Evolutionary conservation across 2,329 filamentous ascomycete species (phyloP).

Genomic region (Leptodontidium sp.): DNA sequence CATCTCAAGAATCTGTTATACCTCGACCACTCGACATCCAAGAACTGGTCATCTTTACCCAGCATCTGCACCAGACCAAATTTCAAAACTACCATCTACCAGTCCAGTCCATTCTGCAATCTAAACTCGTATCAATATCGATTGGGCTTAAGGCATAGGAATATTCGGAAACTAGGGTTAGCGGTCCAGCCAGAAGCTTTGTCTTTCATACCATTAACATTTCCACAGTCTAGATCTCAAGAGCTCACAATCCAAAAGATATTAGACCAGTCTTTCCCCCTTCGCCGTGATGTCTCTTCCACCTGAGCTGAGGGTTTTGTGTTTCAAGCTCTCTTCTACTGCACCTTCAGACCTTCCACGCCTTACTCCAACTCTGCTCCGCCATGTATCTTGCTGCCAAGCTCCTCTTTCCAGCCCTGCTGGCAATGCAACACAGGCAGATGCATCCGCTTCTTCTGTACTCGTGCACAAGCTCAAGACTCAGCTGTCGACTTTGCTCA

Average conservation of each 20-base stretch:
- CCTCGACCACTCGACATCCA: neutral
- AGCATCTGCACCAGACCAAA: neutral
- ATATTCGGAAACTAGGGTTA: constrained; percentile 1
- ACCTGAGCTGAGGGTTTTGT: constrained; percentile 70
- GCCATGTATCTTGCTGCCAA: constrained; percentile 64
- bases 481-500: constrained; percentile 78
- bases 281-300: constrained; percentile 48
- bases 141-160: neutral
- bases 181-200: neutral
- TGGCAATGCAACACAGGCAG: constrained; percentile 66
- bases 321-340: constrained; percentile 74
- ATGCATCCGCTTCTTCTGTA: constrained; percentile 69
- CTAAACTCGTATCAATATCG: neutral
- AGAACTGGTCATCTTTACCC: neutral
- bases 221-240: constrained; percentile 4
- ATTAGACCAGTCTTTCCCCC: neutral
- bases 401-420: constrained; percentile 69
- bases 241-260: neutral
- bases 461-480: constrained; percentile 85
- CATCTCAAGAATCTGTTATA: neutral
- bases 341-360: constrained; percentile 77
- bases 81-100: neutral
- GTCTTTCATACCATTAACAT: neutral
- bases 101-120: neutral
- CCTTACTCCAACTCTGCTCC: constrained; percentile 73